phyloP scores from a whole-genome alignment of 1,284 basidiomycete genomes.

The Exsudoporus floridanus region DNA sequence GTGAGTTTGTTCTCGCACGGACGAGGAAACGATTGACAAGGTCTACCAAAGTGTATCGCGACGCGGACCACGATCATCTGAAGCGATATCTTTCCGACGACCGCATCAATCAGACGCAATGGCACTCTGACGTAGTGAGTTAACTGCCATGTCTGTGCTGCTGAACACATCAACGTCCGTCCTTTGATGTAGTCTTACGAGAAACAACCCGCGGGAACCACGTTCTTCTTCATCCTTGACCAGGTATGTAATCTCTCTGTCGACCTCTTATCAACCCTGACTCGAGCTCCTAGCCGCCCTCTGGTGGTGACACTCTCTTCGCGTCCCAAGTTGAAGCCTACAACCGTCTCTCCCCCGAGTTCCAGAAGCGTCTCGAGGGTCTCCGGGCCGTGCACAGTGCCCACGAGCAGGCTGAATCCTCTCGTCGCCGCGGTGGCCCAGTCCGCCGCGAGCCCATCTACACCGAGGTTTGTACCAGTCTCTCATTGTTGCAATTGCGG shows the following conservation, averaged over 20 bases:
- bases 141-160: background rate
- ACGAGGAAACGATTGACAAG: background rate
- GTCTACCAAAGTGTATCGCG: constrained; percentile 27
- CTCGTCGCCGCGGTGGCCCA: constrained; percentile 48
- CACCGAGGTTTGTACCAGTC: constrained; percentile 39
- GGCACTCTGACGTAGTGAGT: constrained; percentile 49
- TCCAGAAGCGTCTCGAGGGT: constrained; percentile 63
- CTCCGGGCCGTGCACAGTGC: constrained; percentile 65
- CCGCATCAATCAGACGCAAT: constrained; percentile 35
- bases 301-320: constrained; percentile 61
- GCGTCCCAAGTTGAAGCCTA: constrained; percentile 61
- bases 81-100: constrained; percentile 6
- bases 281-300: constrained; percentile 4
- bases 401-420: constrained; percentile 57
- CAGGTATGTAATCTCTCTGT: constrained; percentile 18
- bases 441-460: constrained; percentile 66
- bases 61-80: background rate
- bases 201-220: constrained; percentile 60
- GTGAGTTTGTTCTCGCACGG: constrained; percentile 22
- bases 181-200: constrained; percentile 46
- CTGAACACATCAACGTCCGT: background rate
- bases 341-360: constrained; percentile 66
- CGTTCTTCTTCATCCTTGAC: constrained; percentile 59
- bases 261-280: background rate
- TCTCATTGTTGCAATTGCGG: background rate